These are phyloP conservation scores for Xylariaceae sp. DNA, from an alignment of 2,329 filamentous ascomycete species.

Conservation along the genomic window DNA sequence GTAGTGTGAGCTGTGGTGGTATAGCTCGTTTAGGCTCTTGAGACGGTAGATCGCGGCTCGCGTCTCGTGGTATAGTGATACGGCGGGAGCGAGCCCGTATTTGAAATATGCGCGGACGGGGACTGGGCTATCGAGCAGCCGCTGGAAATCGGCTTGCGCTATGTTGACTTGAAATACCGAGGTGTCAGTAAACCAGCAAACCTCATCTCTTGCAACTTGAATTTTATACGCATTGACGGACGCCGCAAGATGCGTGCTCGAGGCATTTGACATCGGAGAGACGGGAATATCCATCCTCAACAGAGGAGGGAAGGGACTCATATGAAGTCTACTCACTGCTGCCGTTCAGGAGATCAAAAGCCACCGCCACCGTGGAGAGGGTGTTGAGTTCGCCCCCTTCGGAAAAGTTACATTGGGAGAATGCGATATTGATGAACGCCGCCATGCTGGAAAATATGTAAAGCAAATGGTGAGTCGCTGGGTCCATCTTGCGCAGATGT, in stretches of 20 bases:
- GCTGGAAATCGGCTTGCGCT: conserved; percentile 22
- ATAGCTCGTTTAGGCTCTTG: conserved; percentile 20
- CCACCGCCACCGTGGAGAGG: conserved; percentile 22
- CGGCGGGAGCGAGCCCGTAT: conserved; percentile 20
- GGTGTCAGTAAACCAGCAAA: neutral
- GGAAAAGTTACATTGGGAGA: conserved; percentile 24
- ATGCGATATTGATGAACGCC: conserved; percentile 27
- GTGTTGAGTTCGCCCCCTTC: conserved; percentile 16
- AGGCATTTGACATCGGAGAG: too few species aligned
- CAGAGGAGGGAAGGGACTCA: neutral
- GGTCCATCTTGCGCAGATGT: conserved; percentile 28
- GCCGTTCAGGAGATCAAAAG: conserved; percentile 28
- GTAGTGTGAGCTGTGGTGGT: conserved; percentile 14
- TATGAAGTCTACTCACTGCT: conserved; percentile 15
- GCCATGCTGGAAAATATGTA: conserved; percentile 32
- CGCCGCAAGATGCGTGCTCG: too few species aligned
- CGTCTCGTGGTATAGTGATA: conserved; percentile 21
- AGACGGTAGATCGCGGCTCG: conserved; percentile 22
- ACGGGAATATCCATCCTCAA: neutral
- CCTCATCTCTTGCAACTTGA: too few species aligned
- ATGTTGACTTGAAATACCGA: conserved; percentile 18
- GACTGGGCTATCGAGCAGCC: conserved; percentile 24
- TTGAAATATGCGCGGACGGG: conserved; percentile 24
- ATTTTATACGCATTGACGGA: too few species aligned
- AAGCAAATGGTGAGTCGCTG: conserved; percentile 27